Conservation (phyloP, 164 flowering plant genomes). For the Paratinospora sagittata region DNA sequence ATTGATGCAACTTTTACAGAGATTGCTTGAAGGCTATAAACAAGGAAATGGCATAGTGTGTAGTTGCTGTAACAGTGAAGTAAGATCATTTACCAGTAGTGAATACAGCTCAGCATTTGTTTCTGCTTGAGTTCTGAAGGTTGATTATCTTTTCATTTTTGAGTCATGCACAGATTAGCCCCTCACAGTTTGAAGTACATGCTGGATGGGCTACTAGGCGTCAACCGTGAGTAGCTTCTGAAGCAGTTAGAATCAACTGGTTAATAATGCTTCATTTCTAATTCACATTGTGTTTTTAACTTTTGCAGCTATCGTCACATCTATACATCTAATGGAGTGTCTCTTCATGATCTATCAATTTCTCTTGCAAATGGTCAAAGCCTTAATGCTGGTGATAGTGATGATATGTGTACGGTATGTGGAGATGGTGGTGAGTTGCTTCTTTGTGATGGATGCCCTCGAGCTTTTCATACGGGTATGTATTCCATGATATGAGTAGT, state of each 20-base stretch:
- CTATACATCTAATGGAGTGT: slow-evolving; percentile 62
- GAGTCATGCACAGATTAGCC: slow-evolving; percentile 57
- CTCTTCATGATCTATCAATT: slow-evolving; percentile 81
- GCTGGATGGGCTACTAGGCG: slow-evolving; percentile 92
- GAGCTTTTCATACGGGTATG: slow-evolving; percentile 73
- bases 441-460: slow-evolving; percentile 68
- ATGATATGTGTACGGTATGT: slow-evolving; percentile 79
- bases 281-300: slow-evolving; percentile 4
- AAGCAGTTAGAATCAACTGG: background rate
- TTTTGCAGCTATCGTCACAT: slow-evolving; percentile 82
- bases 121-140: background rate
- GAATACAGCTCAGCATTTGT: background rate
- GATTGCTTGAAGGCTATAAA: slow-evolving; percentile 63
- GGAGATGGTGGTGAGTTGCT: slow-evolving; percentile 70
- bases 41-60: slow-evolving; percentile 77
- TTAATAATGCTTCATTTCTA: background rate
- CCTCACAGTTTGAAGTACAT: slow-evolving; percentile 95
- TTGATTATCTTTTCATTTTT: background rate
- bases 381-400: slow-evolving; percentile 44
- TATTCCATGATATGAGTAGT: background rate
- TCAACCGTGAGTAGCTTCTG: slow-evolving; percentile 73
- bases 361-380: slow-evolving; percentile 67
- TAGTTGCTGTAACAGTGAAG: slow-evolving; percentile 61
- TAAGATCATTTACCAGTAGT: slow-evolving; percentile 15
- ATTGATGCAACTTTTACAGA: slow-evolving; percentile 31